Conservation (phyloP, 371 early-diverging fungal genomes). For the Lichtheimia corymbifera region DNA sequence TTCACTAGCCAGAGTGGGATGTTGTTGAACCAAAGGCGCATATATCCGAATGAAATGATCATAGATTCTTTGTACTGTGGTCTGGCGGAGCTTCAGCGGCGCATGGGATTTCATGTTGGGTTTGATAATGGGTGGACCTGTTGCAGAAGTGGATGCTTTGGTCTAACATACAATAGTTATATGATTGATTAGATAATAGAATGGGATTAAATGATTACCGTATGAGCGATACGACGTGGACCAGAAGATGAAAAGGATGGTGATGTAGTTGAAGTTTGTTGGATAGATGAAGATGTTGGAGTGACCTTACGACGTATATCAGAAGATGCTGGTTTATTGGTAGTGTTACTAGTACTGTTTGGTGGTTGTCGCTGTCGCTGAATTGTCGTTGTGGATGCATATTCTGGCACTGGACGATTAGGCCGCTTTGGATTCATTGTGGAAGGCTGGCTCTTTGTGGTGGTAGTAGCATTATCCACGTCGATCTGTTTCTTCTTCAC, state of each 20-base stretch:
- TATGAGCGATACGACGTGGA: neutral
- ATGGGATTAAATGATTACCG: neutral
- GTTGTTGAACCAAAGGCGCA: constrained; percentile 8
- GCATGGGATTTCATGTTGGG: constrained; percentile 31
- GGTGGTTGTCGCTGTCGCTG: neutral
- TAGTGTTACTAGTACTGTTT: neutral
- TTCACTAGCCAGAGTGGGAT: constrained; percentile 27
- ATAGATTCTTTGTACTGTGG: constrained; percentile 36
- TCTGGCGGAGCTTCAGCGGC: constrained; percentile 41
- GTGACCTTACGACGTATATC: neutral
- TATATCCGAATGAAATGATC: constrained; percentile 43
- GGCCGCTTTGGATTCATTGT: neutral
- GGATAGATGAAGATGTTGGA: neutral
- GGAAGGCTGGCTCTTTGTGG: neutral
- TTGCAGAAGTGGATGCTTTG: neutral
- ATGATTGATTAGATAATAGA: neutral
- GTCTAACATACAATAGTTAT: neutral
- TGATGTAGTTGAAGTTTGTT: neutral
- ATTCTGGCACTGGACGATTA: neutral
- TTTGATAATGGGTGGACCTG: constrained; percentile 36
- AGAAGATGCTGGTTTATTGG: neutral
- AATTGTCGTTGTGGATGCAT: neutral
- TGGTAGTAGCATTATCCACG: neutral
- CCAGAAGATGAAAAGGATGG: neutral
- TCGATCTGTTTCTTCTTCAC: neutral